Evolutionary conservation across 805 yeast species (phyloP).

Genomic region (Cyberlindnera veronae): DNA sequence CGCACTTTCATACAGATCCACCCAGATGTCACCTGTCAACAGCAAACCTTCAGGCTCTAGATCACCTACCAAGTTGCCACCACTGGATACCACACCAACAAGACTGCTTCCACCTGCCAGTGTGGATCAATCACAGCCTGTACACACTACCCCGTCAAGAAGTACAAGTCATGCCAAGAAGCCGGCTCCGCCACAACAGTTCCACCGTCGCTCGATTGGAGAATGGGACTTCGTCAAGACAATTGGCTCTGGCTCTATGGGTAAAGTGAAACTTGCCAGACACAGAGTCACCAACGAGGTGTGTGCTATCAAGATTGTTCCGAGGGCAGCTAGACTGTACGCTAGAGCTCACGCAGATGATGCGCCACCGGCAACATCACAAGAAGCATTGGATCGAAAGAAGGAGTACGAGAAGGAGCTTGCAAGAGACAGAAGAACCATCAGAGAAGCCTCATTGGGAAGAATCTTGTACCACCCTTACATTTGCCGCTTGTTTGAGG

Average conservation of each 20-base stretch:
- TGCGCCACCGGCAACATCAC: conserved; percentile 58
- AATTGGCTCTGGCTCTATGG: conserved; percentile 99
- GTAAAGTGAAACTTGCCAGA: conserved; percentile 92
- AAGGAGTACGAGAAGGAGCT: conserved; percentile 79
- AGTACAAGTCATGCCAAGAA: conserved; percentile 19
- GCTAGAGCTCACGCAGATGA: conserved; percentile 68
- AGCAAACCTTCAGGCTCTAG: conserved; percentile 2
- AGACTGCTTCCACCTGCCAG: conserved; percentile 20
- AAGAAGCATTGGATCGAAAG: conserved; percentile 55
- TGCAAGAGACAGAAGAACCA: conserved; percentile 86
- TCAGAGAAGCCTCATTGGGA: conserved; percentile 94
- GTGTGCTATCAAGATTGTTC: conserved; percentile 91
- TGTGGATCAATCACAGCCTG: conserved; percentile 12
- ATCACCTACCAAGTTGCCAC: conserved; percentile 15
- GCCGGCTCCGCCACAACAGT: conserved; percentile 31
- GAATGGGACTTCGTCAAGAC: conserved; percentile 96
- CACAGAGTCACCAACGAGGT: conserved; percentile 77
- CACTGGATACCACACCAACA: conserved; percentile 14
- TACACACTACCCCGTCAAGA: conserved; percentile 9
- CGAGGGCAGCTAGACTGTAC: conserved; percentile 78
- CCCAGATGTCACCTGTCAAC: conserved; percentile 4
- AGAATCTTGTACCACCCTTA: conserved; percentile 86
- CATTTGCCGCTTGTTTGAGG: conserved; percentile 87
- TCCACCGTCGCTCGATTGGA: conserved; percentile 86
- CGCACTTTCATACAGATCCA: conserved; percentile 2